Evolutionary conservation across 352 stramenopile species (phyloP).

Genomic region (Globisporangium recalcitrans): DNA sequence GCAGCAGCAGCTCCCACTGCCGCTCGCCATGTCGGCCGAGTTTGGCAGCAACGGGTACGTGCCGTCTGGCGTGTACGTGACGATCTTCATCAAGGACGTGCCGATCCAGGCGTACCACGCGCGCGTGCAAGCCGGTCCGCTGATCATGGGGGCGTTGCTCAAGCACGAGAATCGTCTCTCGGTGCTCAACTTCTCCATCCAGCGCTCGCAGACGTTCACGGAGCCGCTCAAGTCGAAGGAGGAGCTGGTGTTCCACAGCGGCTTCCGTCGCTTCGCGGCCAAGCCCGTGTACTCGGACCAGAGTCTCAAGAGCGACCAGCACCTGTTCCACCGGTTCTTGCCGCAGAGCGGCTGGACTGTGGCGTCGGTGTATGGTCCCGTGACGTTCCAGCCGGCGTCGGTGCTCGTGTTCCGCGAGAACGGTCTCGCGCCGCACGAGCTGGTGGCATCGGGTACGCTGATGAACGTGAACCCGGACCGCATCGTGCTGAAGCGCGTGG

Average conservation of each 20-base stretch:
- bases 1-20: conserved; percentile 25
- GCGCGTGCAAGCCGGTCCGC: conserved; percentile 51
- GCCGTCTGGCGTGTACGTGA: conserved; percentile 92
- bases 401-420: conserved; percentile 93
- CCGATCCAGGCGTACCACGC: conserved; percentile 46
- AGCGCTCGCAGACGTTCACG: conserved; percentile 67
- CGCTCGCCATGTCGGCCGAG: conserved; percentile 28
- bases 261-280: conserved; percentile 92
- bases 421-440: conserved; percentile 30
- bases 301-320: conserved; percentile 98
- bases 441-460: conserved; percentile 94
- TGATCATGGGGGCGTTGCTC: conserved; percentile 85
- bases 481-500: conserved; percentile 97
- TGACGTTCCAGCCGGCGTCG: conserved; percentile 96
- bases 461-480: conserved; percentile 96
- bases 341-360: conserved; percentile 89
- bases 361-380: conserved; percentile 85
- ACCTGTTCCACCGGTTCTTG: conserved; percentile 98
- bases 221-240: conserved; percentile 96
- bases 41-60: conserved; percentile 86
- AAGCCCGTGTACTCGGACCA: conserved; percentile 96
- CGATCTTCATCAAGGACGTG: conserved; percentile 75
- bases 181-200: conserved; percentile 96
- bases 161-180: conserved; percentile 98
- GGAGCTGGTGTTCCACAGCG: conserved; percentile 93